Evolutionary conservation across 2,329 filamentous ascomycete genomes (phyloP), one percentile per base, ranked within the genome.

Genomic region (Pseudogymnoascus sp.): DNA sequence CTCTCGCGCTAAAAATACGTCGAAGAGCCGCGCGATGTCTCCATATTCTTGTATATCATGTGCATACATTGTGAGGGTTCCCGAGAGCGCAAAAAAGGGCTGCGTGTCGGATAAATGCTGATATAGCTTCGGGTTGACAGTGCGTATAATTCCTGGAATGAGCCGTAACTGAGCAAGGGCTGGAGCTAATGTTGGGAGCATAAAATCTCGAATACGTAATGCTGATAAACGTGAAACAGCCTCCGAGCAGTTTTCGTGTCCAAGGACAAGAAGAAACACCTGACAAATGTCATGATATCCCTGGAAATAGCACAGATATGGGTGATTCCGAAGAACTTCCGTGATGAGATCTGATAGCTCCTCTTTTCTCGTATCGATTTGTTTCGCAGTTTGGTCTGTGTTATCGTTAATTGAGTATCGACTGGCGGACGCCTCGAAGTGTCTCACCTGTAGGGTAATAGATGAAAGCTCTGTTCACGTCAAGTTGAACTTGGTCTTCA

Each of bases 201-300:
- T 97, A 74, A 97, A 99, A 76, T 99, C 94, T 64, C 94, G 86
- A 71, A 99, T 97, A 60, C 92, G 88, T 47, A 97, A 82, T 33
- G 92, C 80, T 2, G 92, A 96, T 63, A 99, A 84, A n/a, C 89
- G 88, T 35, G 89, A 82, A 33, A 95, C 84, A 13, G 87, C 84
- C 5, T 79, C 74, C 15, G 81, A 78, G 13, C 89, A 86, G 60
- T 79, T 72, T 21, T 79, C 70, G 8, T 84, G 76, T 0, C 87
- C 87, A 3, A 99, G 80, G 9, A 97, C 92, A 11, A 99, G 82
- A 40, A 97, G 83, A 63, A 99, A 82, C 24, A 99, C 94, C 76
- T 99, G 95, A 68, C 90, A 94, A 70, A 99, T 97, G 76, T 99
- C 94, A 75, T 99, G 94, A 73, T 95, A 99, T 72, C 94, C 94